Base-by-base conservation (phyloP, 495 filamentous ascomycete species). In the Tetracladium setigerum region DNA sequence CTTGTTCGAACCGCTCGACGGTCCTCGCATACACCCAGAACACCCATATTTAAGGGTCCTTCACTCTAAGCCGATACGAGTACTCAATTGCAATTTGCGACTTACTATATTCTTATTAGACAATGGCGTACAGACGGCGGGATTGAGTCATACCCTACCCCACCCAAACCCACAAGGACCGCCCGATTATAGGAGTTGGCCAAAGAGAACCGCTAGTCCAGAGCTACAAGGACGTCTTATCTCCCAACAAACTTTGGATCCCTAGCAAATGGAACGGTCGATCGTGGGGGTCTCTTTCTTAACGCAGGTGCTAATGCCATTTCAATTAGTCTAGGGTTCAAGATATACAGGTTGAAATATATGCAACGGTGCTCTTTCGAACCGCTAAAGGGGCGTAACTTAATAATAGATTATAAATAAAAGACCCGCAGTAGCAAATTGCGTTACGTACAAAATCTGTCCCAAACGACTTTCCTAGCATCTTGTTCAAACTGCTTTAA, bases 71-170 rank as follows among this genome's bases (percentile, higher is more conserved):
- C 30, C 53, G 58, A 58, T 71, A 73, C 8, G 57, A 59, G 46
- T 69, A 71, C 45, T 72, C 68, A 33, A 80, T 68, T 1, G 75
- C 74, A 39, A 77, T 66, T 44, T 77, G 72, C 1, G 71, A 70
- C 61, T 78, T 79, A 10, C 70, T 77, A 19, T 12, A 12, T 14
- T 12, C 2, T 32, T 30, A 14, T 54, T 45, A 41, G 40, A 24
- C 19, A 38, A n/a, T 36, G 22, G 17, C 9, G 18, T 35, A 44
- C 17, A 22, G 34, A 19, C 1, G 15, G 11, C 14, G 15, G 32
- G 34, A 22, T 2, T 32, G 16, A 34, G 14, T 45, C 46, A 18
- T 55, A 55, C 53, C 53, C 47, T n/a, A 51, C 38, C 11, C 53
- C 53, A 37, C 47, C 53, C 30, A 55, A 41, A 1, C 53, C 53